These are phyloP conservation scores for Stachybotrys elegans DNA, from an alignment of 2,329 filamentous ascomycete species.

Conservation along the genomic window DNA sequence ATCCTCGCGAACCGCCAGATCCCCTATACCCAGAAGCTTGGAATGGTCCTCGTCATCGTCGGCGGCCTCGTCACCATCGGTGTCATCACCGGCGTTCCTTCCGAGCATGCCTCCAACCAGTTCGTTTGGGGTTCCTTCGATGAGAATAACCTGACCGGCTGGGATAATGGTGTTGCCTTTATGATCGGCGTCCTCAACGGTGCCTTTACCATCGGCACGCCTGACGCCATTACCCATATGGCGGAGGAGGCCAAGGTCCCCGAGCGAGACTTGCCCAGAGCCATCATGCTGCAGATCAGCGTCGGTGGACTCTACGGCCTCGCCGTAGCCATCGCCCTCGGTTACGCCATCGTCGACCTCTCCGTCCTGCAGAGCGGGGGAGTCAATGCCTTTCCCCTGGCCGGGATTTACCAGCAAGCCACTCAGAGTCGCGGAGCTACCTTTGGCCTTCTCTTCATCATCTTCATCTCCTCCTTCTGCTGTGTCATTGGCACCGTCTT, in stretches of 20 bases:
- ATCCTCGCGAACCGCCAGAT: constrained; percentile 18
- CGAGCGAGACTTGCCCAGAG: constrained; percentile 10
- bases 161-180: constrained; percentile 18
- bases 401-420: constrained; percentile 18
- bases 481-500: constrained; percentile 16
- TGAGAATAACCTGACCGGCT: constrained; percentile 18
- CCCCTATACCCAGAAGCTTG: constrained; percentile 17
- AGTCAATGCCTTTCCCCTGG: constrained; percentile 16
- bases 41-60: constrained; percentile 14
- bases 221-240: constrained; percentile 19
- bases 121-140: constrained; percentile 18
- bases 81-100: constrained; percentile 14
- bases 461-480: constrained; percentile 17
- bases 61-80: constrained; percentile 17
- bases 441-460: constrained; percentile 17
- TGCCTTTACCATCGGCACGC: constrained; percentile 17
- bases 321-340: constrained; percentile 14
- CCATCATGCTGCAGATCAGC: constrained; percentile 18
- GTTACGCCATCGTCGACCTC: constrained; percentile 18
- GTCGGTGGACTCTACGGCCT: constrained; percentile 16
- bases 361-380: constrained; percentile 13
- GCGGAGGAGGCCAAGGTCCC: constrained; percentile 17
- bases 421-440: constrained; percentile 13
- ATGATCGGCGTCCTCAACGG: constrained; percentile 18
- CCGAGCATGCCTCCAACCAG: constrained; percentile 11